Conservation (phyloP, 192 early-diverging fungal species). For the Chytriomyces sp. region DNA sequence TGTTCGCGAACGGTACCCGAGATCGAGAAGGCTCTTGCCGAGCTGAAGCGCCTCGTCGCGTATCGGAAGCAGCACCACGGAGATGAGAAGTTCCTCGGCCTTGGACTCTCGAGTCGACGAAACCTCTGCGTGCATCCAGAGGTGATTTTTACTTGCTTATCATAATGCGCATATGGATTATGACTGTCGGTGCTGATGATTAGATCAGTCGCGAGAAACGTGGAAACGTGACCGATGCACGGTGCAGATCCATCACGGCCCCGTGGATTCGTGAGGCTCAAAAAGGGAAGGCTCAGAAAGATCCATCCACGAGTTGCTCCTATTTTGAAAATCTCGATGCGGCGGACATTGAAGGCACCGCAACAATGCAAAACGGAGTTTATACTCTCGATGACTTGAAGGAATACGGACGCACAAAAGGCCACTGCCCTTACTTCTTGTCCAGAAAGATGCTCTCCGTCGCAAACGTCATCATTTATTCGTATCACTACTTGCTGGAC, state of each 20-base stretch:
- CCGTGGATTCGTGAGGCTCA: conserved; percentile 86
- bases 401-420: conserved; percentile 71
- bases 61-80: conserved; percentile 73
- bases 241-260: conserved; percentile 90
- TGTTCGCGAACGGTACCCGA: conserved; percentile 99
- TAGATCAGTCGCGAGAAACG: conserved; percentile 83
- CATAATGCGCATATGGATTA: not conserved
- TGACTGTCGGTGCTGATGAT: conserved; percentile 11
- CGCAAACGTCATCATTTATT: conserved; percentile 97
- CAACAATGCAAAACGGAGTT: conserved; percentile 80
- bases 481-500: conserved; percentile 99
- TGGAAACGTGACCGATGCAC: conserved; percentile 84
- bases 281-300: conserved; percentile 31
- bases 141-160: conserved; percentile 37
- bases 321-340: conserved; percentile 83
- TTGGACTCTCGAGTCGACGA: conserved; percentile 90
- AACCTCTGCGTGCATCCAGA: conserved; percentile 94
- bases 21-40: conserved; percentile 97
- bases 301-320: conserved; percentile 65
- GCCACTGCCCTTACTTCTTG: conserved; percentile 94
- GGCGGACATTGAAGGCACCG: conserved; percentile 48
- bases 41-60: conserved; percentile 88
- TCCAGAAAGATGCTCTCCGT: conserved; percentile 81
- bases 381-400: conserved; percentile 96
- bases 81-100: conserved; percentile 80